Evolutionary conservation across 306 rosid species (phyloP).

Genomic region (Quercus suber): DNA sequence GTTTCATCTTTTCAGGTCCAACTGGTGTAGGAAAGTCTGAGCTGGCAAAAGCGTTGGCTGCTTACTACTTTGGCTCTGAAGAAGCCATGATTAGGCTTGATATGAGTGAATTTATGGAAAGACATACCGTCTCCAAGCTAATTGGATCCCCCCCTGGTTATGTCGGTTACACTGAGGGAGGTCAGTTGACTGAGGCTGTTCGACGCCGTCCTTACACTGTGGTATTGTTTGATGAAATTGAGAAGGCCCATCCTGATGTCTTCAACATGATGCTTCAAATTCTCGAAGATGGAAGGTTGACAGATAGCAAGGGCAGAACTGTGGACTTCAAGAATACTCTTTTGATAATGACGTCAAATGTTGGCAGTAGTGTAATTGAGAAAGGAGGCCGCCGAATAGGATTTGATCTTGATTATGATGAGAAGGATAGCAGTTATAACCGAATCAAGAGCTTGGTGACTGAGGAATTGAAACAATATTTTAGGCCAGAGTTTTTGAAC

Average conservation of each 20-base stretch:
- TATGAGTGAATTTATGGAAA: constrained; percentile 98
- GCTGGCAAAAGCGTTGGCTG: constrained; percentile 84
- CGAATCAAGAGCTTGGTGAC: constrained; percentile 93
- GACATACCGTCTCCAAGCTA: constrained; percentile 92
- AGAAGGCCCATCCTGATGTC: constrained; percentile 96
- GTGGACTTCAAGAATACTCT: constrained; percentile 97
- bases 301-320: constrained; percentile 95
- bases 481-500: constrained; percentile 88
- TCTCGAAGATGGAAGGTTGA: constrained; percentile 90
- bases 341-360: constrained; percentile 92
- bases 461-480: constrained; percentile 88
- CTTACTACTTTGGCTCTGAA: constrained; percentile 93
- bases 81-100: constrained; percentile 98
- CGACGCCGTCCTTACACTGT: constrained; percentile 95
- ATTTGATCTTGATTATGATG: constrained; percentile 85
- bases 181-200: constrained; percentile 96
- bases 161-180: constrained; percentile 96
- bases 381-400: constrained; percentile 90
- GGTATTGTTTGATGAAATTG: constrained; percentile 91
- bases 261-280: constrained; percentile 99
- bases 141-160: constrained; percentile 98
- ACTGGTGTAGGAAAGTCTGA: constrained; percentile 99
- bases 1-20: constrained; percentile 97
- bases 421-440: constrained; percentile 88
- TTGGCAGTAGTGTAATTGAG: constrained; percentile 96